Conservation (phyloP, 495 filamentous ascomycete genomes). For the Penicillium angulare region DNA sequence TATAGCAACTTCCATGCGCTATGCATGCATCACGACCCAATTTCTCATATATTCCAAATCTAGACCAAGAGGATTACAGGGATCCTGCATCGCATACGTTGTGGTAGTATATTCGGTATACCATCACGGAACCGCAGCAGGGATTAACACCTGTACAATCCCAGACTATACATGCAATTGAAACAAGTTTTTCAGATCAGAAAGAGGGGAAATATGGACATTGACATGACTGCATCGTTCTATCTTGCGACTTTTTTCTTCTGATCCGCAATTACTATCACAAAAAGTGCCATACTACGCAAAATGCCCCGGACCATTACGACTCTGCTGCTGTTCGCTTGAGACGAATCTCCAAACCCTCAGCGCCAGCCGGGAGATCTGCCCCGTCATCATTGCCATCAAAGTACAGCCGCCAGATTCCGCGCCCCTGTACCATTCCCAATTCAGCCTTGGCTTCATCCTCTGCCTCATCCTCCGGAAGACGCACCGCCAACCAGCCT, state of each 20-base stretch:
- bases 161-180: no score
- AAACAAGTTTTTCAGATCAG: no score
- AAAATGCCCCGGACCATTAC: background rate
- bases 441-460: conserved; percentile 8
- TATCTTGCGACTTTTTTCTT: background rate
- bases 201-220: no score
- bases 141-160: no score
- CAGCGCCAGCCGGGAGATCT: conserved; percentile 21
- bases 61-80: no score
- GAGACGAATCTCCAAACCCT: conserved; percentile 22
- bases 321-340: conserved; percentile 22
- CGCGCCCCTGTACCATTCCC: conserved; percentile 3
- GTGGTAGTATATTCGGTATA: no score
- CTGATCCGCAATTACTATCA: background rate
- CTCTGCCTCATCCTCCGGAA: conserved; percentile 16
- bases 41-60: background rate
- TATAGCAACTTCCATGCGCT: background rate
- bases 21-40: background rate
- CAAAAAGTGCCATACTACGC: background rate
- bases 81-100: no score
- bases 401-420: conserved; percentile 26
- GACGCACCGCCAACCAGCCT: conserved; percentile 25
- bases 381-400: conserved; percentile 28
- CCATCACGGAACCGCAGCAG: no score
- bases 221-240: no score